A percentile compares a stretch with the other conserved stretches of the same genome.
These are phyloP conservation scores for Stellera chamaejasme DNA, from an alignment of 345 rosid species.

Conservation along the genomic window DNA sequence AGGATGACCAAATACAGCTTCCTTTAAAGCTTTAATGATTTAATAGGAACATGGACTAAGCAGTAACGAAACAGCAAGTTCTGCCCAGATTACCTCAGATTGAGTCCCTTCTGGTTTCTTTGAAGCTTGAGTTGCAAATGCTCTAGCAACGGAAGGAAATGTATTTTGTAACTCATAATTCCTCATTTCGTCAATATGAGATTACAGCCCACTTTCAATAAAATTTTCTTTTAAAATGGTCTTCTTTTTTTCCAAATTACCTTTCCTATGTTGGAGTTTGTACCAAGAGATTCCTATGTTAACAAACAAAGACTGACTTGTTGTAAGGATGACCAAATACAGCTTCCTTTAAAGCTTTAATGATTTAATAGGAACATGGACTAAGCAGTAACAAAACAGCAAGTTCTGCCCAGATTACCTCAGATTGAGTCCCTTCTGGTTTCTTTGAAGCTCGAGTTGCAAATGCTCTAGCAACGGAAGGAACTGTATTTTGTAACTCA, in stretches of 20 bases:
- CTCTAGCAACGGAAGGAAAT: slow-evolving; percentile 34
- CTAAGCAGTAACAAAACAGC: slow-evolving; percentile 1
- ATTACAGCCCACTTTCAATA: too few relatives aligned
- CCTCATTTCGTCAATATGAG: slow-evolving; percentile 1
- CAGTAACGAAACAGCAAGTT: not conserved
- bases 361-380: not conserved
- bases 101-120: slow-evolving; percentile 29
- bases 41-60: not conserved
- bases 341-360: not conserved
- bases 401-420: slow-evolving; percentile 32
- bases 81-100: slow-evolving; percentile 43
- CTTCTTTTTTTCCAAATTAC: too few relatives aligned
- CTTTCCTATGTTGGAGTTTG: not conserved
- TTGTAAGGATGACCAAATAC: slow-evolving; percentile 1
- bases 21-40: not conserved
- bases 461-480: slow-evolving; percentile 46
- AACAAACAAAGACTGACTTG: not conserved
- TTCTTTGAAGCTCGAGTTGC: slow-evolving; percentile 59
- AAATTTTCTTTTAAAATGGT: too few relatives aligned
- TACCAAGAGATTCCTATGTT: not conserved
- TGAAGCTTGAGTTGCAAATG: slow-evolving; percentile 65
- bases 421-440: slow-evolving; percentile 31
- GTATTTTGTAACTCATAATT: slow-evolving; percentile 14
- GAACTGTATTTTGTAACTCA: slow-evolving; percentile 14
- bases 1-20: not conserved